These are phyloP conservation scores for Agaricus blazei DNA, from an alignment of 768 basidiomycete species.

Conservation along the genomic window DNA sequence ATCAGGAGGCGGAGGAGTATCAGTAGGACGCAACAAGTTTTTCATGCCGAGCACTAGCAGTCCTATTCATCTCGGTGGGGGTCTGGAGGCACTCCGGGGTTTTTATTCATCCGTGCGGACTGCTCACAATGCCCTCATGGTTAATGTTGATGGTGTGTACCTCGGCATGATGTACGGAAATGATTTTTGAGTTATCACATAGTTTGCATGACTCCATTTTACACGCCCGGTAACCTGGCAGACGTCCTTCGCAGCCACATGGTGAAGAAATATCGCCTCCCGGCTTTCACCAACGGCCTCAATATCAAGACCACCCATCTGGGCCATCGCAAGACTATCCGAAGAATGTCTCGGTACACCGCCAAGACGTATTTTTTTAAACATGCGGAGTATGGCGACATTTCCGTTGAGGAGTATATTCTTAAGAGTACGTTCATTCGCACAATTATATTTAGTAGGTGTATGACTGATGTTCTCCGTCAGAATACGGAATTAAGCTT, in stretches of 20 bases:
- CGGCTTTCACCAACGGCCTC: conserved; percentile 61
- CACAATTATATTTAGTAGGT: not conserved
- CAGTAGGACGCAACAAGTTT: conserved; percentile 61
- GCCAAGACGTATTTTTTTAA: conserved; percentile 49
- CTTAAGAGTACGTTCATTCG: conserved; percentile 43
- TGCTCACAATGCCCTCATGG: conserved; percentile 51
- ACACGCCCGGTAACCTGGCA: conserved; percentile 60
- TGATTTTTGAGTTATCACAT: not conserved
- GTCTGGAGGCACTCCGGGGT: conserved; percentile 49
- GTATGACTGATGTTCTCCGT: not conserved
- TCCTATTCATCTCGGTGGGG: conserved; percentile 49
- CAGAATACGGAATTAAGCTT: conserved; percentile 61
- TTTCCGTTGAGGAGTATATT: conserved; percentile 64
- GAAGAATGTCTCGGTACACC: conserved; percentile 41
- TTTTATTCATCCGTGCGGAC: conserved; percentile 60
- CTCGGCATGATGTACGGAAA: conserved; percentile 17
- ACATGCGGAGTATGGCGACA: conserved; percentile 49
- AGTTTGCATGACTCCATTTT: conserved; percentile 60
- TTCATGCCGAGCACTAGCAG: conserved; percentile 51
- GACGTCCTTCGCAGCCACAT: conserved; percentile 52
- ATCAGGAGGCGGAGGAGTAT: conserved; percentile 49
- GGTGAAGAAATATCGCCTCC: conserved; percentile 45
- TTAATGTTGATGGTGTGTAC: conserved; percentile 52
- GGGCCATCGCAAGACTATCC: conserved; percentile 69
- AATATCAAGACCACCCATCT: conserved; percentile 65